Evolutionary conservation across 345 rosid genomes (phyloP), one percentile per base, ranked within the genome.

Genomic region (Acer negundo): DNA sequence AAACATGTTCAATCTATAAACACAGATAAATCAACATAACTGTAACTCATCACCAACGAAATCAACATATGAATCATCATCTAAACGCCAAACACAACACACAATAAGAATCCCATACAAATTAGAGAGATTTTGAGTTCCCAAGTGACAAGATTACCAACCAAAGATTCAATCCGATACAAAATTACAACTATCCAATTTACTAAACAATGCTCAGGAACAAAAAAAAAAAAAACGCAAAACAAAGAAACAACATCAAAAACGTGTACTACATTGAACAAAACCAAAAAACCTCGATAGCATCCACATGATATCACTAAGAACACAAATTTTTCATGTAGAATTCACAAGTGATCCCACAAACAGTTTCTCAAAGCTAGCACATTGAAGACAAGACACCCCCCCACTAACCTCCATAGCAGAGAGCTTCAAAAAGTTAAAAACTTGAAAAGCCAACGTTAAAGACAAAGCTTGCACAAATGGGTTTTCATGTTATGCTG

Each of bases 381-480:
- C 66, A 71, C 84, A 82, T 81, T 79, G 17, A 65, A 23, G n/a
- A 19, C 42, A 31, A 35, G 20, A 15, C n/a, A 28, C 5, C 73
- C 77, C 77, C 35, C 20, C 76, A 74, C 79, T 46, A 68, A 82
- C 86, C 84, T 74, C 84, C 80, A 53, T 77, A 46, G 61, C 63
- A 77, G 66, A 70, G 40, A 65, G 75, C 84, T 77, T 47, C 80
- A 20, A 59, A 59, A 59, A 20, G 63, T 17, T 19, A 17, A 59
- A 69, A 84, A 86, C 80, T 78, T 76, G n/a, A 51, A 79, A 68
- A 76, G 40, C 67, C 72, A 80, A 83, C 85, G 84, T 88, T 63
- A 65, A 82, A 84, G 71, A 82, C 78, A 72, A 68, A 73, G 72
- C 75, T 76, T 78, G 84, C 49, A 75, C 65, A 87, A 79, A 80